Percentiles rank a stretch among this genome's conserved stretches.
These are phyloP conservation scores for Coemansia sp. DNA, from an alignment of 371 early-diverging fungal species.

Conservation along the genomic window DNA sequence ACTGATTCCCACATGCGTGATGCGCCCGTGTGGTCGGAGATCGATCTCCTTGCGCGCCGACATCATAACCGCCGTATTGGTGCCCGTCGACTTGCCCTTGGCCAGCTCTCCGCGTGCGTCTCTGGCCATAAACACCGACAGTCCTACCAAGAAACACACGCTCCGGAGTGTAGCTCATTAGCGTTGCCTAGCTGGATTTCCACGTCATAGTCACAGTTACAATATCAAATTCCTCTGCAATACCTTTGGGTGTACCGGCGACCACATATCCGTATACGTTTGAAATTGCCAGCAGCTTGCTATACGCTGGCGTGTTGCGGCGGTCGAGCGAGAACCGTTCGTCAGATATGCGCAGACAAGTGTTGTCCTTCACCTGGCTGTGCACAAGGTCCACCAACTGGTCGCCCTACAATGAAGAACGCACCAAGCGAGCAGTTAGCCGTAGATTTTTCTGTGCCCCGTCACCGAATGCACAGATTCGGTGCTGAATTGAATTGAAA, in stretches of 20 bases:
- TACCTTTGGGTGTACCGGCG: constrained; percentile 30
- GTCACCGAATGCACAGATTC: neutral
- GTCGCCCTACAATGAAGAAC: constrained; percentile 18
- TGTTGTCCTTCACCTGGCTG: constrained; percentile 37
- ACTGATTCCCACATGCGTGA: constrained; percentile 42
- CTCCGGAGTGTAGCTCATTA: neutral
- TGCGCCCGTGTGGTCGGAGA: constrained; percentile 19
- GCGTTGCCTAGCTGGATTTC: too few species aligned
- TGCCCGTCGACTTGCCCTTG: constrained; percentile 26
- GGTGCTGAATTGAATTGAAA: too few species aligned
- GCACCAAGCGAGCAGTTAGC: neutral
- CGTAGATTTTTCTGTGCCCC: too few species aligned
- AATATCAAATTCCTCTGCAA: too few species aligned
- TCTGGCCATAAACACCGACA: constrained; percentile 29
- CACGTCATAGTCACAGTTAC: too few species aligned
- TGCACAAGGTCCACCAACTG: constrained; percentile 43
- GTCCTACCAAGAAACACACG: constrained; percentile 8
- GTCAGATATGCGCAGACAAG: constrained; percentile 34
- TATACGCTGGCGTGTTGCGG: constrained; percentile 43
- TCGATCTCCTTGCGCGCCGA: constrained; percentile 31
- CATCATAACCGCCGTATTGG: constrained; percentile 24
- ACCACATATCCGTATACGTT: constrained; percentile 49
- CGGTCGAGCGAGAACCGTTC: constrained; percentile 27
- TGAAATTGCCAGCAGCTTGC: constrained; percentile 43
- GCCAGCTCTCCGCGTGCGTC: constrained; percentile 26